Percentiles rank a stretch among this genome's conserved stretches.
These are phyloP conservation scores for Trifolium pratense DNA, from an alignment of 306 rosid genomes.

Conservation along the genomic window DNA sequence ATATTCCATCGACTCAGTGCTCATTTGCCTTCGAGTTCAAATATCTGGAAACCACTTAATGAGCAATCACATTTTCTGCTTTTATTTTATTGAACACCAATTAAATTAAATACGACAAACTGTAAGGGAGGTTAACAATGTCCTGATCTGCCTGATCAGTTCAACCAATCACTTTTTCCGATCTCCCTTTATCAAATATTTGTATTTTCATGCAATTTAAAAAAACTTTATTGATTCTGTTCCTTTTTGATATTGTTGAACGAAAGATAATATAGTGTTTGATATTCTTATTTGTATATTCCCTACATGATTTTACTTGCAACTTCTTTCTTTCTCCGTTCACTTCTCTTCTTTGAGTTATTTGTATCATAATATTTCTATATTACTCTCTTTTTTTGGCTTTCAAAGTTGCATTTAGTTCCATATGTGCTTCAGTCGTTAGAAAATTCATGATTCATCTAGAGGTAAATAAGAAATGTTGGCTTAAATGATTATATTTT, in stretches of 20 bases:
- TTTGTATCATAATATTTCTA: neutral
- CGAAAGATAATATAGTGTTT: conserved; percentile 1
- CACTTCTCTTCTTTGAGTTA: neutral
- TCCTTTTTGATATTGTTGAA: conserved; percentile 5
- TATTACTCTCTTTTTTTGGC: neutral
- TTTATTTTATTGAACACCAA: conserved; percentile 17
- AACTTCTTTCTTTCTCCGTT: conserved; percentile 18
- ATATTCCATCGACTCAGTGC: conserved; percentile 7
- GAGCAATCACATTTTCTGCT: conserved; percentile 14
- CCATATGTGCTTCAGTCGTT: neutral
- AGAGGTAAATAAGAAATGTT: conserved; percentile 17
- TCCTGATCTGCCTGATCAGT: conserved; percentile 21
- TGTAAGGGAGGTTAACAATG: conserved; percentile 17
- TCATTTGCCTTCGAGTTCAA: conserved; percentile 18
- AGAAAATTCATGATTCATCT: conserved; percentile 4
- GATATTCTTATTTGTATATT: conserved; percentile 5
- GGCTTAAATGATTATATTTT: neutral
- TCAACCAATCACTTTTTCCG: neutral
- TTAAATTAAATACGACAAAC: neutral
- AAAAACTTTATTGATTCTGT: conserved; percentile 12
- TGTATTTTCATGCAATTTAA: conserved; percentile 3
- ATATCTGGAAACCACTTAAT: conserved; percentile 17
- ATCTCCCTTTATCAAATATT: conserved; percentile 7
- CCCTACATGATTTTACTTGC: neutral
- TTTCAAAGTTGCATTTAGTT: conserved; percentile 9